A percentile compares a stretch with the other conserved stretches of the same genome.
Evolutionary conservation across 208 protist genomes (phyloP).

Genomic region (Blastocrithidia nonstop): DNA sequence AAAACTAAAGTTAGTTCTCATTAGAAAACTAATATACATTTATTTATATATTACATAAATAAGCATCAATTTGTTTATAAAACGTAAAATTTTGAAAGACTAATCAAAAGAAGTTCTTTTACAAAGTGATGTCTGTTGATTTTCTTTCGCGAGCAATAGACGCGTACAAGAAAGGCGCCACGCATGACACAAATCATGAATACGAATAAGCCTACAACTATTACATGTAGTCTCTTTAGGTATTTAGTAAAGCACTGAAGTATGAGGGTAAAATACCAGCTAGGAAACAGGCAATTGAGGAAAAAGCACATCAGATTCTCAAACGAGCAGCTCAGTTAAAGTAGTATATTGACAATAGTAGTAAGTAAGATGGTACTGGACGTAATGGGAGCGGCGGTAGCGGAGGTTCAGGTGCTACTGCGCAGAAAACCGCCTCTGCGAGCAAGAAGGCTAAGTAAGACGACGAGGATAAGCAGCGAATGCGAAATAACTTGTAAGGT

Average conservation of each 20-base stretch:
- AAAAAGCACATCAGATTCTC: constrained; percentile 88
- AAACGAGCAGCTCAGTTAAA: constrained; percentile 93
- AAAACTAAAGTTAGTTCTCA: background rate
- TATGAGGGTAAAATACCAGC: constrained; percentile 90
- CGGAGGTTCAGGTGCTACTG: constrained; percentile 12
- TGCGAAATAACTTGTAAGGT: constrained; percentile 64
- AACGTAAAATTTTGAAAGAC: background rate
- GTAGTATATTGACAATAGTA: constrained; percentile 76
- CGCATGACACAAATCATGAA: constrained; percentile 83
- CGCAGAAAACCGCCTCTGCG: constrained; percentile 33
- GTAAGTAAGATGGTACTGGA: constrained; percentile 26
- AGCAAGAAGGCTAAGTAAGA: constrained; percentile 85
- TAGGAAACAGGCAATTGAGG: constrained; percentile 85
- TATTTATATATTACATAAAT: background rate
- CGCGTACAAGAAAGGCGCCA: constrained; percentile 84
- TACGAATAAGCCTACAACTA: constrained; percentile 86
- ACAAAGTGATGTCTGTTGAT: constrained; percentile 79
- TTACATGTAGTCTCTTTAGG: constrained; percentile 91
- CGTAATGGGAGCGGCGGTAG: constrained; percentile 6
- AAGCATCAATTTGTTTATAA: background rate
- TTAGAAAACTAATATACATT: background rate
- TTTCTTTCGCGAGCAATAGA: constrained; percentile 90
- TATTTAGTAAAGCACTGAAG: constrained; percentile 91
- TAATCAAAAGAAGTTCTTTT: constrained; percentile 4
- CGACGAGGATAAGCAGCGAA: constrained; percentile 83